These are phyloP conservation scores for Tripterygium wilfordii DNA, from an alignment of 177 flowering plant genomes.

Conservation along the genomic window DNA sequence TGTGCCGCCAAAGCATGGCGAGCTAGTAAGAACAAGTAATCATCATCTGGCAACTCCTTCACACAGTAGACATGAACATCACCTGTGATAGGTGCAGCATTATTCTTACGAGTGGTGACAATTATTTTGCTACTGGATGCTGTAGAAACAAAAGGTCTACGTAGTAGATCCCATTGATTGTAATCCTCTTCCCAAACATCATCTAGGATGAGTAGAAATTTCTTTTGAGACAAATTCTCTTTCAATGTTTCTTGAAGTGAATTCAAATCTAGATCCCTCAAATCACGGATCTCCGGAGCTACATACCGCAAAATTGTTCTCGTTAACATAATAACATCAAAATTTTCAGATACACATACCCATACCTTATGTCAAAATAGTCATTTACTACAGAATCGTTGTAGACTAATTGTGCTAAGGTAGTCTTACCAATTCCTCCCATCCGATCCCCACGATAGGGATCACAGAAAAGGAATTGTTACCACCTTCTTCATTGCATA, in stretches of 20 bases:
- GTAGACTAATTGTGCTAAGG: constrained; percentile 1
- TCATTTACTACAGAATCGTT: background rate
- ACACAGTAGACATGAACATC: background rate
- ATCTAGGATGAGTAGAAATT: too few species aligned
- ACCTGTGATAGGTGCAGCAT: background rate
- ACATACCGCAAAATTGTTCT: background rate
- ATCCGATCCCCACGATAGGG: background rate
- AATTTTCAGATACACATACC: background rate
- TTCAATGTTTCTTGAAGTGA: background rate
- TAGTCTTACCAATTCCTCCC: background rate
- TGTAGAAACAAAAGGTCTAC: background rate
- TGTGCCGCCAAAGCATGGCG: background rate
- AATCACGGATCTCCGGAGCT: background rate
- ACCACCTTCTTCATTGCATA: too few species aligned
- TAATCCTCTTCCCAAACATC: background rate
- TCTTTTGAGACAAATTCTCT: background rate
- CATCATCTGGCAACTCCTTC: background rate
- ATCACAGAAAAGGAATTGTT: too few species aligned
- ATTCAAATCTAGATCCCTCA: background rate
- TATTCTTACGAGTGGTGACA: background rate
- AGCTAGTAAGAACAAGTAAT: background rate
- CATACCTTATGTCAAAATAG: background rate
- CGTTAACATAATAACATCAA: background rate
- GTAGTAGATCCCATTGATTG: background rate
- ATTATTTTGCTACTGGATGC: background rate